Conservation (phyloP, 805 yeast species). For the Vanderwaltozyma polyspora region DNA sequence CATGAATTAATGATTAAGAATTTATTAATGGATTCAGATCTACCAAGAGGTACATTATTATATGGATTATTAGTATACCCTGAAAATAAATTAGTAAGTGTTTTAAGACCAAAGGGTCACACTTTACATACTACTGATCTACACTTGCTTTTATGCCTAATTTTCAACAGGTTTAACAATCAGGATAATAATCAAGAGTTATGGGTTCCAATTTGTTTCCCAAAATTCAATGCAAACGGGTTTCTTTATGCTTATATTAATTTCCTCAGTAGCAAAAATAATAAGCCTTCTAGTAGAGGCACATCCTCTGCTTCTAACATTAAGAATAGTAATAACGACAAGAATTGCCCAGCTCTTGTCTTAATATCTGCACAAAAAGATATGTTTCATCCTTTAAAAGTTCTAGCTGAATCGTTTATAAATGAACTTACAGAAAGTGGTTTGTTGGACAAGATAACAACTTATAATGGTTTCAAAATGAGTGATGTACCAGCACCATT, state of each 20-base stretch:
- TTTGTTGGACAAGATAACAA: not conserved
- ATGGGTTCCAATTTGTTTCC: constrained; percentile 91
- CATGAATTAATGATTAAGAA: constrained; percentile 18
- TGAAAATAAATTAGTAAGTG: constrained; percentile 52
- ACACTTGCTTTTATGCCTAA: constrained; percentile 58
- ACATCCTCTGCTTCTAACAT: not conserved
- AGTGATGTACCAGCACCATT: constrained; percentile 44
- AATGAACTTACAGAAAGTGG: constrained; percentile 1
- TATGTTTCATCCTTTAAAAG: constrained; percentile 65
- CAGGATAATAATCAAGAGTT: constrained; percentile 48
- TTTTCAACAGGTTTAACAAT: constrained; percentile 35
- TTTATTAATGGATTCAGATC: constrained; percentile 13
- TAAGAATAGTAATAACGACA: constrained; percentile 9
- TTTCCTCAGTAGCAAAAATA: constrained; percentile 32
- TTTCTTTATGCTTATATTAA: constrained; percentile 74
- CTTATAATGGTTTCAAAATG: constrained; percentile 29
- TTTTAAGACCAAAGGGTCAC: constrained; percentile 68
- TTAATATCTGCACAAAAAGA: constrained; percentile 52
- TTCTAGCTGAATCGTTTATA: constrained; percentile 43
- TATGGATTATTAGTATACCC: constrained; percentile 67
- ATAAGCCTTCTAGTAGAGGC: not conserved
- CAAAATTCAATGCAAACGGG: constrained; percentile 81
- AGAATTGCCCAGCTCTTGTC: constrained; percentile 35
- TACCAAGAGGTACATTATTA: constrained; percentile 42
- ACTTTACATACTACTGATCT: constrained; percentile 73